Conservation (phyloP, 345 rosid genomes). For the Brassica incana region DNA sequence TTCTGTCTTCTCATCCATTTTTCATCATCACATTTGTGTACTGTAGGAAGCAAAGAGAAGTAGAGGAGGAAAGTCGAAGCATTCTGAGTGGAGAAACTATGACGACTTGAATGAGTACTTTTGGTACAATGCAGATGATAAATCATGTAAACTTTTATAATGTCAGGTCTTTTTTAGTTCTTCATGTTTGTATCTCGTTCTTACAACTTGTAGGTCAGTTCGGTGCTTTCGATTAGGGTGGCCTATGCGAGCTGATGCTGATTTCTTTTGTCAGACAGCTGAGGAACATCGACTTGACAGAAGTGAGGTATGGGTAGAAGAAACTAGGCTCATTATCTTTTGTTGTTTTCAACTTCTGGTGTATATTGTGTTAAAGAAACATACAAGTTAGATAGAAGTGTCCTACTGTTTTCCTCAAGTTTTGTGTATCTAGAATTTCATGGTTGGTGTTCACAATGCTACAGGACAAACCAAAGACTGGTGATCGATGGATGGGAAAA, state of each 20-base stretch:
- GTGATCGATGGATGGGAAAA: slow-evolving; percentile 54
- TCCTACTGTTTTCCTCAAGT: neutral
- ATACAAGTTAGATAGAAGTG: neutral
- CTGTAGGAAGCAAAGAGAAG: slow-evolving; percentile 65
- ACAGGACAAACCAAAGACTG: slow-evolving; percentile 42
- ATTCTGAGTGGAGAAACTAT: slow-evolving; percentile 78
- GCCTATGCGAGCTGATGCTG: slow-evolving; percentile 81
- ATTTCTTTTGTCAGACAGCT: slow-evolving; percentile 59
- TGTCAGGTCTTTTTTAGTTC: neutral
- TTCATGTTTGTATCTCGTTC: neutral
- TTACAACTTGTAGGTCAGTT: slow-evolving; percentile 50
- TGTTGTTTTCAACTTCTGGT: neutral
- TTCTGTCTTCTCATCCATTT: neutral
- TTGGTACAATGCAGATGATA: slow-evolving; percentile 45
- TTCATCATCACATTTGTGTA: slow-evolving; percentile 6
- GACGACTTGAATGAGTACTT: slow-evolving; percentile 71
- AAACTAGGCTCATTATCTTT: slow-evolving; percentile 3
- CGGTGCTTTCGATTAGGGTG: slow-evolving; percentile 75
- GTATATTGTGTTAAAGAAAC: neutral
- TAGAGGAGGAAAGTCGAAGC: slow-evolving; percentile 64
- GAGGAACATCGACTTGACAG: slow-evolving; percentile 38
- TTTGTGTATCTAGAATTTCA: slow-evolving; percentile 11
- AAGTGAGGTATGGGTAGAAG: slow-evolving; percentile 46
- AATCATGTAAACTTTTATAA: slow-evolving; percentile 1
- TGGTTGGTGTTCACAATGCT: slow-evolving; percentile 18